Base-by-base conservation (phyloP, 116 monocot genomes). In the Papilionanthe hybrid region DNA sequence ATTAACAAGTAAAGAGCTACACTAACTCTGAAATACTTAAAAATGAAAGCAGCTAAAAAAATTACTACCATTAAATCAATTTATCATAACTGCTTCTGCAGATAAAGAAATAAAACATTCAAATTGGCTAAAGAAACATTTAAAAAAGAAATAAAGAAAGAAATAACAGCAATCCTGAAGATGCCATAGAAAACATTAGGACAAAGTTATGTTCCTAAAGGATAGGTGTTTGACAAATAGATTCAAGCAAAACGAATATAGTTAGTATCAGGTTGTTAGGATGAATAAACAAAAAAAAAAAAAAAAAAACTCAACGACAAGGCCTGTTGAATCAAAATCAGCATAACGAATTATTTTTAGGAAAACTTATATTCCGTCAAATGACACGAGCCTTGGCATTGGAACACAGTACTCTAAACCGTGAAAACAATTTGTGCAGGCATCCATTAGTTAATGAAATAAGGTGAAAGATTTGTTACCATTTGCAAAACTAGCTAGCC, bases 61-160 rank as follows among this genome's bases (percentile, higher is more conserved):
- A 57, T 8, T 67, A 28, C 13, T 25, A 29, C 67, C 67, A 3
- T 12, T 67, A 67, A 3, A 67, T 67, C 12, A 28, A 67, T 29
- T 28, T 67, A 57, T 67, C 29, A 9, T 30, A 30, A 28, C 22
- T 27, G 25, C 68, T 68, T 29, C 68, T 68, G 10, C 25, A 68
- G 68, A 20, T n/a, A n/a, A 8, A 8, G 32, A 32, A 32, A 32
- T 32, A 60, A 5, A 7, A 60, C n/a, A 60, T 60, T 22, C 68
- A 68, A 68, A 5, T 68, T 68, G 1, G 30, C 11, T 9, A 28
- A 68, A 29, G 12, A 28, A 30, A 66, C 9, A 68, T 29, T 68
- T 68, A 68, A 28, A 28, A 27, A 68, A 12, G 60, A 60, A 68
- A 57, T 57, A 57, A n/a, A 68, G 68, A 68, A 68, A 68, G 68